Evolutionary conservation across 1,284 basidiomycete genomes (phyloP).

Genomic region (Marasmius tenuissimus): DNA sequence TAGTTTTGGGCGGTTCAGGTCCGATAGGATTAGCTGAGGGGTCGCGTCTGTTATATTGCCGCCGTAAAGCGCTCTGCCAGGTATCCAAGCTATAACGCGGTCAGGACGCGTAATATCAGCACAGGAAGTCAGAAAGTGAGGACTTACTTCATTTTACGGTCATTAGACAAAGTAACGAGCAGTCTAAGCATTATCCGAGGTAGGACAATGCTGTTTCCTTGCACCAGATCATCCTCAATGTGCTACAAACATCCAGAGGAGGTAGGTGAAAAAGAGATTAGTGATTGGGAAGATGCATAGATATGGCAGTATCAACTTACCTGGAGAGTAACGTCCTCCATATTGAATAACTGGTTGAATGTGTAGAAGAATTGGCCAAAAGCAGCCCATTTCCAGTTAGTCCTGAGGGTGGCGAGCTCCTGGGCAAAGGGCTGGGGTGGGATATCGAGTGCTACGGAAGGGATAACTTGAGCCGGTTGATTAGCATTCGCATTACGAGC

Average conservation of each 20-base stretch:
- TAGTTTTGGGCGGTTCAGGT: constrained; percentile 40
- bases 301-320: constrained; percentile 41
- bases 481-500: constrained; percentile 21
- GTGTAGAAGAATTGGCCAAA: constrained; percentile 82
- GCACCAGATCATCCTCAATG: constrained; percentile 72
- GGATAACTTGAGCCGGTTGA: constrained; percentile 15
- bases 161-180: constrained; percentile 72
- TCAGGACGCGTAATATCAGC: constrained; percentile 20
- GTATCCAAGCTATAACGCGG: constrained; percentile 54
- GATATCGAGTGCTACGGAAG: constrained; percentile 23
- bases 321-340: constrained; percentile 61
- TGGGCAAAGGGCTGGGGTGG: constrained; percentile 37
- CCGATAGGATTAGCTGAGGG: constrained; percentile 73
- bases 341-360: constrained; percentile 64
- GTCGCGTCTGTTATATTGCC: constrained; percentile 69
- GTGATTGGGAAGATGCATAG: constrained; percentile 9
- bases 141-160: constrained; percentile 76
- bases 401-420: constrained; percentile 50
- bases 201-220: constrained; percentile 58
- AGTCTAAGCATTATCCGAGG: constrained; percentile 74
- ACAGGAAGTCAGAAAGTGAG: constrained; percentile 15
- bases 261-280: constrained; percentile 10
- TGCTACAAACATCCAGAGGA: constrained; percentile 44
- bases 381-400: constrained; percentile 83
- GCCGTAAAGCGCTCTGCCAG: constrained; percentile 73